Evolutionary conservation across 768 basidiomycete genomes (phyloP), one percentile per base, ranked within the genome.

Genomic region (Zangia roseola): DNA sequence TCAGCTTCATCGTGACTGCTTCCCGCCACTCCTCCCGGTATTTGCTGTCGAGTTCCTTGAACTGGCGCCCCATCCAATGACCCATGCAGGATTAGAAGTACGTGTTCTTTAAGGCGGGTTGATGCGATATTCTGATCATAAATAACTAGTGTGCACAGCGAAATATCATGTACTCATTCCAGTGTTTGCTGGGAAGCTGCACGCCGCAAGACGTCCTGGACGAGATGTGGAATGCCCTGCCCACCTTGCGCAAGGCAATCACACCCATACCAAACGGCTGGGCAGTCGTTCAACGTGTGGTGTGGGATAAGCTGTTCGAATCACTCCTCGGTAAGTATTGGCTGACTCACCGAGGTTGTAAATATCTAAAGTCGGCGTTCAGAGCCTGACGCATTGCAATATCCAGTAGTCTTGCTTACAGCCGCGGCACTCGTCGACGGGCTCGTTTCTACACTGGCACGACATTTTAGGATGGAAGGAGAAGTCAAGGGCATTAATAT

Each of bases 1-100:
- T 34, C 50, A 86, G 83, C 72, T 81, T 45, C 82, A 86, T 67
- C 79, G 84, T 13, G 85, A 87, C 63, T 77, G 81, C 39, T 63
- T 86, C 16, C 54, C 68, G 1, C 85, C 85, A 10, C 70, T 86
- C 6, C 57, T 68, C 12, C 80, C 82, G 1, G 71, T 86, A 2
- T 73, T 70, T 43, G 72, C 79, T 0, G 56, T 59, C 30, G 81
- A 84, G 43, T 85, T 79, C 54, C 59, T 80, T 10, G 52, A 58
- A 0, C 46, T 87, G 16, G 77, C 82, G 2, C 79, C 78, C 1
- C 74, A 81, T 58, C 28, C 57, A 0, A 60, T 81, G 43, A 62
- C 63, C 3, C 73, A 73, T 28, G 72, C 73, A 4, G 75, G 79
- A 45, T 69, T 88, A 14, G 85, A 87, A 73, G 84, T 80, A 47